Base-by-base conservation (phyloP, 2,329 filamentous ascomycete genomes). In the Hysterium pulicare region DNA sequence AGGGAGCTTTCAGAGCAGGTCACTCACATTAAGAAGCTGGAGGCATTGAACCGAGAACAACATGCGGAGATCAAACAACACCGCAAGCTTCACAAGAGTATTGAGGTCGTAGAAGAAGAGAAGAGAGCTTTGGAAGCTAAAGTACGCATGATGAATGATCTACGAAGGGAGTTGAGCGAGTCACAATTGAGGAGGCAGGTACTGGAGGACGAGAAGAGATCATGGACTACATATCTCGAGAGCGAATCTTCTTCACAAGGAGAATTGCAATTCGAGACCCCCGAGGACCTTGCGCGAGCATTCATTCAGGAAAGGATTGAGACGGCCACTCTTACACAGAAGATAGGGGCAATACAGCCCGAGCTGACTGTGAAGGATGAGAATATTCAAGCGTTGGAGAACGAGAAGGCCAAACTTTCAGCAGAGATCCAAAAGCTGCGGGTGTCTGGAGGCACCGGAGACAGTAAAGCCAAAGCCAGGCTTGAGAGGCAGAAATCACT, bases 31-130 rank as follows among this genome's bases (percentile, higher is more conserved):
- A 83, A 88, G 45, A 83, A 81, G 22, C 74, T 98, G 3, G 93
- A 98, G 63, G 77, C 80, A 1, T 81, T 81, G 26, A 95, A 89
- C 49, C 78, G 87, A 19, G 88, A 95, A 38, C 87, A 95, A 59
- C 73, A 81, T 11, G 68, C 77, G 0, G 91, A 98, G 62, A 71
- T 98, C 26, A 88, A 86, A 54, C 85, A 90, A 53, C 76, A 94
- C 28, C 84, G 90, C 11, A 86, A 90, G 52, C 71, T 85, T 3
- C 84, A 90, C 63, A 91, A 87, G 68, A 88, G 87, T n/a, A 84
- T 95, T 1, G 88, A 95, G 59, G 80, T 98, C 2, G 86, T 97
- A 0, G 90, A 98, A 62, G 93, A 98, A 64, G 90, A 98, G 71
- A 97, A 97, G 73, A 78, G 87, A 48, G 81, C 82, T 0, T 71